A percentile compares a stretch with the other conserved stretches of the same genome.
Conservation (phyloP, 345 rosid species). For the Heritiera littoralis region DNA sequence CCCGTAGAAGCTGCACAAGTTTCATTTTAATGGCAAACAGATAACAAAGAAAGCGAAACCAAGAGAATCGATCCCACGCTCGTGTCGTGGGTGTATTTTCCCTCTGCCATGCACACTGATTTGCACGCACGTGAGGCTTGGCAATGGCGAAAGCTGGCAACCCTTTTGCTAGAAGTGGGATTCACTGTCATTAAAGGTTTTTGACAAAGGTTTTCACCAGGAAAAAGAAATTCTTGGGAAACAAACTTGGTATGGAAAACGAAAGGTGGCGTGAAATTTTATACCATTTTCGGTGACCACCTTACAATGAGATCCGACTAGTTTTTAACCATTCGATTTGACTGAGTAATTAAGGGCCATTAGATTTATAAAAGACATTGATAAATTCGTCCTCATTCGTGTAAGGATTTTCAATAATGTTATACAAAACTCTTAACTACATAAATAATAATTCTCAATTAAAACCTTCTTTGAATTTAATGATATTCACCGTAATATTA, state of each 20-base stretch:
- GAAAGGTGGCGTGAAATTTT: background rate
- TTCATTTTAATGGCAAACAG: background rate
- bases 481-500: too few relatives aligned
- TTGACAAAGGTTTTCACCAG: background rate
- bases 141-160: background rate
- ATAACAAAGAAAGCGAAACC: constrained; percentile 9
- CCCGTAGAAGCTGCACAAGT: background rate
- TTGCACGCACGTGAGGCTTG: background rate
- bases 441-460: too few relatives aligned
- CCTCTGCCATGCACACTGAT: too few relatives aligned
- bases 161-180: background rate
- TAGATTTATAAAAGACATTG: too few relatives aligned
- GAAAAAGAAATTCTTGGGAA: background rate
- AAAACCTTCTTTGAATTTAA: too few relatives aligned
- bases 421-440: too few relatives aligned
- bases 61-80: constrained; percentile 4
- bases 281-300: too few relatives aligned
- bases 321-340: too few relatives aligned
- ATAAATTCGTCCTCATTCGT: too few relatives aligned
- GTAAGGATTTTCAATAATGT: too few relatives aligned
- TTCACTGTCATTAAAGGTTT: background rate
- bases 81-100: background rate
- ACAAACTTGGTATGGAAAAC: background rate
- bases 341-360: too few relatives aligned
- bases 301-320: too few relatives aligned